Evolutionary conservation across 805 yeast genomes (phyloP).

Genomic region (Metschnikowia koreensis): DNA sequence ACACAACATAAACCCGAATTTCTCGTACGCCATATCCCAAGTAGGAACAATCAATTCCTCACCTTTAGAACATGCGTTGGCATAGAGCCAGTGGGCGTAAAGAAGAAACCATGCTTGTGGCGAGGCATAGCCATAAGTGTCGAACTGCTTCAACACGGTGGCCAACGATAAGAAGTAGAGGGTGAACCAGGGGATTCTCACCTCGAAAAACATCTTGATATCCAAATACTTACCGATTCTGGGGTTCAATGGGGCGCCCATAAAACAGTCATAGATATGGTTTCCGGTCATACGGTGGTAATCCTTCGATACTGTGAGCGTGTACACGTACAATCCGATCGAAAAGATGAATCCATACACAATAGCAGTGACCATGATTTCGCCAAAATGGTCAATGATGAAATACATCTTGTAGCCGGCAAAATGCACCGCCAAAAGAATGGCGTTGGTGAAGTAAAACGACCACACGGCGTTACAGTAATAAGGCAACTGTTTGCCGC

Average conservation of each 20-base stretch:
- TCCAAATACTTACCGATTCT: constrained; percentile 84
- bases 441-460: constrained; percentile 63
- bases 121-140: constrained; percentile 72
- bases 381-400: constrained; percentile 79
- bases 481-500: constrained; percentile 81
- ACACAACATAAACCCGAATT: constrained; percentile 97
- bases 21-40: constrained; percentile 99
- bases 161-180: constrained; percentile 74
- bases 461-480: constrained; percentile 90
- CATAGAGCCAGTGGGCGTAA: constrained; percentile 90
- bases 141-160: constrained; percentile 75
- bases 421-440: constrained; percentile 64
- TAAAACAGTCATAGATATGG: constrained; percentile 83
- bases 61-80: constrained; percentile 96
- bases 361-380: constrained; percentile 91
- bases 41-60: constrained; percentile 96
- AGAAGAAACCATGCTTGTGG: constrained; percentile 72
- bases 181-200: constrained; percentile 95
- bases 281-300: constrained; percentile 92
- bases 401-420: constrained; percentile 75
- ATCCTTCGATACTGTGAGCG: constrained; percentile 64
- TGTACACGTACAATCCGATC: constrained; percentile 64
- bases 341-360: constrained; percentile 71
- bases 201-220: constrained; percentile 96
- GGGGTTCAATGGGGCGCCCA: constrained; percentile 98